Evolutionary conservation across 2,329 filamentous ascomycete species (phyloP), one percentile per base, ranked within the genome.

Genomic region (Claviceps monticola): DNA sequence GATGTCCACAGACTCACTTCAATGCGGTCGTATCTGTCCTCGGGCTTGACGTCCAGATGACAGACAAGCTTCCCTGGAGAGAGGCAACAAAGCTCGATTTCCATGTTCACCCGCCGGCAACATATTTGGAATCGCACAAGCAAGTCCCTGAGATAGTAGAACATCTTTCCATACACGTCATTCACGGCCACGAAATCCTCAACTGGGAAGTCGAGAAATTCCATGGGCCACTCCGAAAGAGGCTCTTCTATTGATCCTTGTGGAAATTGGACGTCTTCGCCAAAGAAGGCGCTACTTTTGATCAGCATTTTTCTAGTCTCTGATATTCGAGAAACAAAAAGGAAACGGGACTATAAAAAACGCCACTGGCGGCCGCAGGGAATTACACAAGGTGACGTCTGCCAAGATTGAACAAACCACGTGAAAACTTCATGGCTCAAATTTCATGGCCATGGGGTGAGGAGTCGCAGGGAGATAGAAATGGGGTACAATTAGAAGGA

Each of bases 111-210:
- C 1, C 5, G 16, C 1, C 34, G 50, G 16, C 16, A 51, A 13
- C 21, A n/a, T 19, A n/a, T 17, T 23, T 61, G 60, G n/a, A 64
- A 64, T 2, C 19, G 26, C 5, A 58, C 29, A 14, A 58, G 53
- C 37, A 58, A 14, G 21, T 56, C 44, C 16, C 59, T 56, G 4
- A 64, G 46, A n/a, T 59, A 63, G 51, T 56, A 60, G 13, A 59
- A 61, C 56, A 62, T 57, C 50, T 61, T 62, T 23, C 62, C 62
- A 48, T 63, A 64, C 4, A 59, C 54, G 46, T 64, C 62, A 9
- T 61, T 59, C 11, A 43, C 23, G 1, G 60, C 56, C 17, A 53
- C 51, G 11, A 54, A 53, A 13, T 38, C 51, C 0, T 49, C 6
- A 23, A 42, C 5, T 4, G 34, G 3, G 23, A 56, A 53, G 11